Conservation (phyloP, 2,329 filamentous ascomycete genomes). For the Calonectria honghensis region DNA sequence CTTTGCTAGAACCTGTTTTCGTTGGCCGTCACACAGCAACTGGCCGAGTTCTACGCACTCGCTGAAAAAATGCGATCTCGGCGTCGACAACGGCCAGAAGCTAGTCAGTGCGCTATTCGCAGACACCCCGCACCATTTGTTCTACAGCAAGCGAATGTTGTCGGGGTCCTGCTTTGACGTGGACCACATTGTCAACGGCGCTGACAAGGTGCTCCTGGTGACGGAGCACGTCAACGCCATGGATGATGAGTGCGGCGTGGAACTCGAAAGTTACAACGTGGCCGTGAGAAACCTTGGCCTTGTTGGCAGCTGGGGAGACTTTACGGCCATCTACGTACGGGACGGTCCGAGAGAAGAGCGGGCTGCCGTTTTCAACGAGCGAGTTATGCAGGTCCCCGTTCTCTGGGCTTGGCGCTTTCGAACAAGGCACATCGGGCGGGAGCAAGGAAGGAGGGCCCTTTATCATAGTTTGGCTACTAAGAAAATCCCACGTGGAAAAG, state of each 20-base stretch:
- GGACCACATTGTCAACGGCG: not conserved
- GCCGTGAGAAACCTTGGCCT: not conserved
- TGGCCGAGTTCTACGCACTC: not conserved
- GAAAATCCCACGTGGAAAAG: constrained; percentile 14
- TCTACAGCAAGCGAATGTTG: not conserved
- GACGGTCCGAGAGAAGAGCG: not conserved
- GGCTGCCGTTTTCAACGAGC: not conserved
- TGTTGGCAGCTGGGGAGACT: not conserved
- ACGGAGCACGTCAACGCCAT: not conserved
- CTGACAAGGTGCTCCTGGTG: not conserved
- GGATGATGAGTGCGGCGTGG: not conserved
- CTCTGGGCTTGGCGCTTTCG: not conserved
- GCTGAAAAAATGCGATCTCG: not conserved
- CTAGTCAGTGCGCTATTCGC: not conserved
- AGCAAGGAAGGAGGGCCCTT: not conserved
- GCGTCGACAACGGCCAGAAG: not conserved
- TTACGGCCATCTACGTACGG: constrained; percentile 7
- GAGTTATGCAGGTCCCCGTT: not conserved
- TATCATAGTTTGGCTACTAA: constrained; percentile 3
- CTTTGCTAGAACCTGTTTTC: not conserved
- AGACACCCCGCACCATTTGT: not conserved
- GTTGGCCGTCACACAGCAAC: not conserved
- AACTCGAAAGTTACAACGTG: not conserved
- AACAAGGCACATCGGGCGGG: not conserved
- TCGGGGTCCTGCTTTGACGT: not conserved